These are phyloP conservation scores for Rugosomyces carneus DNA, from an alignment of 1,284 basidiomycete species.

Conservation along the genomic window DNA sequence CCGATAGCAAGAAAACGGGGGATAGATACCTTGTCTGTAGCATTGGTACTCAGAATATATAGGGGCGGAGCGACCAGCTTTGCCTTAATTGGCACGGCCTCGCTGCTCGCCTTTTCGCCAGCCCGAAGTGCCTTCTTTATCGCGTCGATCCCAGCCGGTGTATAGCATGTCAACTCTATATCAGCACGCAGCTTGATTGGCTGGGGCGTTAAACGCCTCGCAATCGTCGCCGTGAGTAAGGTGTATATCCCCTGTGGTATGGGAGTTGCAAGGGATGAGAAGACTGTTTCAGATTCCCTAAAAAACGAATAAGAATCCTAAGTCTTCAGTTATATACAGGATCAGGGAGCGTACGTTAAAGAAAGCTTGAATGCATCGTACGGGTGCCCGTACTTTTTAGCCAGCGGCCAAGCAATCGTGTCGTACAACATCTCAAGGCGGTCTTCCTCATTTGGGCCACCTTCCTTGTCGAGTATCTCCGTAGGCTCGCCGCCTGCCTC, in stretches of 20 bases:
- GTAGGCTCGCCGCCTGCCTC: constrained; percentile 26
- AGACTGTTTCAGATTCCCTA: constrained; percentile 86
- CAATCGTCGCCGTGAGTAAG: constrained; percentile 83
- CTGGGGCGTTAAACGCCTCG: constrained; percentile 93
- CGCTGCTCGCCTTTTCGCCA: constrained; percentile 84
- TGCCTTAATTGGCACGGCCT: constrained; percentile 94
- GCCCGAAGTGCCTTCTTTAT: constrained; percentile 90
- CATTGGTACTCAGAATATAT: constrained; percentile 94
- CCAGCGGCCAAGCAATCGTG: constrained; percentile 89
- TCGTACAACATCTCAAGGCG: constrained; percentile 85
- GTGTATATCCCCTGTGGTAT: constrained; percentile 57
- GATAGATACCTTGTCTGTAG: constrained; percentile 82
- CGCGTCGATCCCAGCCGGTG: constrained; percentile 95
- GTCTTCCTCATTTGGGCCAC: constrained; percentile 61
- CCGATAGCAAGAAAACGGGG: not conserved
- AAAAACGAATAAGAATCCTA: not conserved
- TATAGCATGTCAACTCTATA: constrained; percentile 96
- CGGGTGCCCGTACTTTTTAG: constrained; percentile 88
- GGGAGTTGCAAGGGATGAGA: constrained; percentile 62
- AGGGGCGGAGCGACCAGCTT: constrained; percentile 95
- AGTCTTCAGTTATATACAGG: too few relatives aligned
- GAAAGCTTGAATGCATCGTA: constrained; percentile 98
- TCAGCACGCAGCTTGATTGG: constrained; percentile 99
- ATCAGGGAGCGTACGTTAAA: constrained; percentile 69
- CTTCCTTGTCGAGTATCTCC: constrained; percentile 39